Percentiles rank a stretch among this genome's conserved stretches.
Conservation (phyloP, 2,329 filamentous ascomycete genomes). For the Aspergillus ibericus region DNA sequence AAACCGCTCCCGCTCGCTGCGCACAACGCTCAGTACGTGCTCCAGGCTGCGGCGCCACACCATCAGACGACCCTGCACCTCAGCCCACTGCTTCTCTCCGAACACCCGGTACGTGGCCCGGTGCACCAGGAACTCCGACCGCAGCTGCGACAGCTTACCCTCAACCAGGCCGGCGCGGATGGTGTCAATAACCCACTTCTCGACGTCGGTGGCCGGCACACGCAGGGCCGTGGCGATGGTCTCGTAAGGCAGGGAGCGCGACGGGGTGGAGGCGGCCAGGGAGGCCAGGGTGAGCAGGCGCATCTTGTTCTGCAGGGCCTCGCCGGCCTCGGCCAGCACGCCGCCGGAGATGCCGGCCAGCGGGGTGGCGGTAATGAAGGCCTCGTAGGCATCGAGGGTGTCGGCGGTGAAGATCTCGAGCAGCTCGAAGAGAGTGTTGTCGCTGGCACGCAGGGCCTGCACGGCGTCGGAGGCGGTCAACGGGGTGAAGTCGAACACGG, state of each 20-base stretch:
- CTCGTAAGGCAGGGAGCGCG: slow-evolving; percentile 83
- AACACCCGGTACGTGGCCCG: slow-evolving; percentile 96
- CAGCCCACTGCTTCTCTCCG: slow-evolving; percentile 95
- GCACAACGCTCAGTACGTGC: slow-evolving; percentile 75
- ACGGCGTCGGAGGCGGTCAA: slow-evolving; percentile 71
- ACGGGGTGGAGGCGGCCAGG: slow-evolving; percentile 78
- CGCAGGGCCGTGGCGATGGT: slow-evolving; percentile 82
- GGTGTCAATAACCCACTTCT: slow-evolving; percentile 98
- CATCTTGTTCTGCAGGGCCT: slow-evolving; percentile 90
- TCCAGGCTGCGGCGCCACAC: slow-evolving; percentile 84
- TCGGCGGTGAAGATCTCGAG: slow-evolving; percentile 95
- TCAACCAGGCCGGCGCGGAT: slow-evolving; percentile 94
- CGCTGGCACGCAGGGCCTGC: slow-evolving; percentile 80
- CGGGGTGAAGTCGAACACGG: slow-evolving; percentile 72
- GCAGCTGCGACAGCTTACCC: slow-evolving; percentile 91
- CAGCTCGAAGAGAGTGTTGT: slow-evolving; percentile 83
- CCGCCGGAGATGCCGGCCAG: slow-evolving; percentile 69
- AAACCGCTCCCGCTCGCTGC: slow-evolving; percentile 77
- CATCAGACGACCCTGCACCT: slow-evolving; percentile 86
- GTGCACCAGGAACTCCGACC: slow-evolving; percentile 91
- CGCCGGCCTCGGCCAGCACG: slow-evolving; percentile 74
- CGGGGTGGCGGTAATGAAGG: slow-evolving; percentile 71
- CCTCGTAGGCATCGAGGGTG: slow-evolving; percentile 90
- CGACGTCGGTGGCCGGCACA: slow-evolving; percentile 79
- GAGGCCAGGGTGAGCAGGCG: slow-evolving; percentile 90